These are phyloP conservation scores for Hibiscus syriacus DNA, from an alignment of 345 rosid species.

Conservation along the genomic window DNA sequence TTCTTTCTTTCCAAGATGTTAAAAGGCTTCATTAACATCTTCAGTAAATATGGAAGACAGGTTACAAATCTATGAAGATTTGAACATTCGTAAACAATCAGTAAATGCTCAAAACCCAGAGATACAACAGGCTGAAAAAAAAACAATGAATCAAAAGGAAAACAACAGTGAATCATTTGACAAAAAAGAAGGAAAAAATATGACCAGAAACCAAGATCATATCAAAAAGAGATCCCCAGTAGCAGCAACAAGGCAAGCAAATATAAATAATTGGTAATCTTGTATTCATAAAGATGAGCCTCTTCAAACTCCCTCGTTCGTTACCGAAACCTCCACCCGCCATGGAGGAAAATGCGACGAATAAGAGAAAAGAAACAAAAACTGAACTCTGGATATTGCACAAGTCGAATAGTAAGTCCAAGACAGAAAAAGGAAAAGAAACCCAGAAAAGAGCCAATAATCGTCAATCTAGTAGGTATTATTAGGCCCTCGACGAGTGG, in stretches of 20 bases:
- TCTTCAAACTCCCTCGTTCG: slow-evolving; percentile 29
- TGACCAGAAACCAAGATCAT: slow-evolving; percentile 79
- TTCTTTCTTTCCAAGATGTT: background rate
- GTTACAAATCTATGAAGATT: background rate
- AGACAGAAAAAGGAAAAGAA: too few species aligned
- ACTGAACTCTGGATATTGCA: background rate
- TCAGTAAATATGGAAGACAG: background rate
- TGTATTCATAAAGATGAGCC: slow-evolving; percentile 69
- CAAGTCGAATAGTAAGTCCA: background rate
- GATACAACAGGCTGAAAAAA: background rate
- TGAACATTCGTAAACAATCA: background rate
- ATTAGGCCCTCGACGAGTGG: too few species aligned
- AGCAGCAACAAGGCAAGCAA: slow-evolving; percentile 57
- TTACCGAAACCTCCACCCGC: slow-evolving; percentile 57
- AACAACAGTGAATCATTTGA: background rate
- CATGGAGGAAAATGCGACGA: slow-evolving; percentile 18
- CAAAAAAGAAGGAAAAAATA: background rate
- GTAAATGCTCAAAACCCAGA: background rate
- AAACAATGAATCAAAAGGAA: background rate
- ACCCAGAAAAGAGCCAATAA: too few species aligned
- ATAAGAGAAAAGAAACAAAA: background rate
- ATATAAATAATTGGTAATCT: slow-evolving; percentile 51
- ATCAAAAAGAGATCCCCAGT: slow-evolving; percentile 68
- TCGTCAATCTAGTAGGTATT: too few species aligned
- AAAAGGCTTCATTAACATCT: background rate